Conservation (phyloP, 2,329 filamentous ascomycete genomes). For the Colletotrichum lupini region DNA sequence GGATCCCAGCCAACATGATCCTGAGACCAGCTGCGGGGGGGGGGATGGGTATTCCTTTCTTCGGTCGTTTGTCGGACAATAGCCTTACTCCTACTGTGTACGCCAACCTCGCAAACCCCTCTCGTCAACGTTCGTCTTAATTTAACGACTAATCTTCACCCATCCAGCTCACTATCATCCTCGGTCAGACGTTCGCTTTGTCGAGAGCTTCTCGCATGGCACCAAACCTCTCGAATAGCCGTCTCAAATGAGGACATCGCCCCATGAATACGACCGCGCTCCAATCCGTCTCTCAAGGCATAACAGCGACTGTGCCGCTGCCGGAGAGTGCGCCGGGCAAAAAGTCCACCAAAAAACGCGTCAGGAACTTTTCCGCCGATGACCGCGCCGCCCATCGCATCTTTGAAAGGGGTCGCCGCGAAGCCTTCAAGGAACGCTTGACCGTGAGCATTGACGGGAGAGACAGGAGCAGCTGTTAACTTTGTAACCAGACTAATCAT, state of each 20-base stretch:
- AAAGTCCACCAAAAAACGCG: conserved; percentile 44
- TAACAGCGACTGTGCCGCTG: conserved; percentile 7
- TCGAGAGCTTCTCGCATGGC: not conserved
- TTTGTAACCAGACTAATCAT: not conserved
- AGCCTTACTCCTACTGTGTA: conserved; percentile 14
- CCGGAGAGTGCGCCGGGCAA: conserved; percentile 3
- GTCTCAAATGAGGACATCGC: not conserved
- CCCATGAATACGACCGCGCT: conserved; percentile 20
- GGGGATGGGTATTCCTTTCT: not conserved
- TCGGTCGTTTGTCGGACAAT: conserved; percentile 18
- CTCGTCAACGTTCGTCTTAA: not conserved
- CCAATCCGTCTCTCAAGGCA: not conserved
- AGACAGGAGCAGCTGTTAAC: not conserved
- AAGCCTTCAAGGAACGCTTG: conserved; percentile 52
- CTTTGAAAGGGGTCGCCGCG: conserved; percentile 53
- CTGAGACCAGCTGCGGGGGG: conserved; percentile 3
- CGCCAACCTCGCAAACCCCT: not conserved
- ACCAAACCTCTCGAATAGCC: not conserved
- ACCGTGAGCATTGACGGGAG: conserved; percentile 40
- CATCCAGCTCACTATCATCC: not conserved
- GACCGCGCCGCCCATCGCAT: conserved; percentile 53
- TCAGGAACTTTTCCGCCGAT: conserved; percentile 52
- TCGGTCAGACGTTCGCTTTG: not conserved
- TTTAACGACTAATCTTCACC: not conserved
- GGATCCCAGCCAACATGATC: not conserved